A percentile compares a stretch with the other conserved stretches of the same genome.
Conservation (phyloP, 2,329 filamentous ascomycete genomes). For the Colletotrichum camelliae region DNA sequence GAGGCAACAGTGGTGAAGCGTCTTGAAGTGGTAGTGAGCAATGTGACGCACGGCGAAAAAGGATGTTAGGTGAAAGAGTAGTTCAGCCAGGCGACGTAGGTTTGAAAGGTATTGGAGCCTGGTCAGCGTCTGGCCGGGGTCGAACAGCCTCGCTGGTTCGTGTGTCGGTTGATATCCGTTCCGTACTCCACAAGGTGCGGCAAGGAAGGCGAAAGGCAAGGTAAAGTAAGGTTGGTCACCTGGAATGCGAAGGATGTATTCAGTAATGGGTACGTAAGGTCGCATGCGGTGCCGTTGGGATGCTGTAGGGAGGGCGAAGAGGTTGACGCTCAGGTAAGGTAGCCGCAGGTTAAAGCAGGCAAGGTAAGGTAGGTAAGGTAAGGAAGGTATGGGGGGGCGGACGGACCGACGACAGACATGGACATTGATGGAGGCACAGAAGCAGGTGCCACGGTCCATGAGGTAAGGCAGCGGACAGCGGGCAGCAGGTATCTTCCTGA, state of each 20-base stretch:
- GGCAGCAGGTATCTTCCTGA: background rate
- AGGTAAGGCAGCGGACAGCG: background rate
- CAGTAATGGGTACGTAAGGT: constrained; percentile 9
- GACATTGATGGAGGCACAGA: background rate
- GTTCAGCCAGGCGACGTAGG: background rate
- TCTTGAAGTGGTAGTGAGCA: background rate
- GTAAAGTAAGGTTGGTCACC: background rate
- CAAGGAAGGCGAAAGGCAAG: background rate
- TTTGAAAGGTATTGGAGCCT: background rate
- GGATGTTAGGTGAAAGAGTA: background rate
- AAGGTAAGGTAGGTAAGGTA: background rate
- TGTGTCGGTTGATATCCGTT: background rate
- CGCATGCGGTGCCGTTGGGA: background rate
- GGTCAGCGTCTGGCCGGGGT: background rate
- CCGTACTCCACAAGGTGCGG: background rate
- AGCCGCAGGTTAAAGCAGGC: background rate
- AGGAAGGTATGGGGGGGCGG: background rate
- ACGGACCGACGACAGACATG: background rate
- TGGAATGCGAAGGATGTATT: background rate
- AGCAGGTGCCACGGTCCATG: background rate
- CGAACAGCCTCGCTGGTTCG: background rate
- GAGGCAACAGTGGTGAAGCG: background rate
- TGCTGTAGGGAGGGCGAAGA: background rate
- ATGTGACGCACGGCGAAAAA: background rate
- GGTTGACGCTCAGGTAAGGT: background rate